Evolutionary conservation across 495 filamentous ascomycete genomes (phyloP), one percentile per base, ranked within the genome.

Genomic region (Hyaloscypha hepaticicola): DNA sequence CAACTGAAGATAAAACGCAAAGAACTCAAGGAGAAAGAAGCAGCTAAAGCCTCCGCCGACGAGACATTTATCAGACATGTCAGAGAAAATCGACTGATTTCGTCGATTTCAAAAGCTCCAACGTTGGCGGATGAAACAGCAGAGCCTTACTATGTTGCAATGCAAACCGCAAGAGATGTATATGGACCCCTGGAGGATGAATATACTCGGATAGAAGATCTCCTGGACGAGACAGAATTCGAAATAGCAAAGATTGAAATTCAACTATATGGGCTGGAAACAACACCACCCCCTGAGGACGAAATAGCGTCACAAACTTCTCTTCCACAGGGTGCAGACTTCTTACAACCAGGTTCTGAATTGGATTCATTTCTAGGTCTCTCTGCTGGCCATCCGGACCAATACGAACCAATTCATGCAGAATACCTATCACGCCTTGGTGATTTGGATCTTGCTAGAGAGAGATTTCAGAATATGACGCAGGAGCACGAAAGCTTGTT

Each of bases 111-210:
- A 26, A 14, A 41, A 25, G 19, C 29, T 25, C 7, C 31, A 31
- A 8, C 21, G n/a, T 28, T 24, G 16, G 5, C 33, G 19, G 38
- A 58, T 58, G 28, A n/a, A 3, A 22, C 24, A 8, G 27, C 57
- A 26, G 61, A 60, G 1, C 19, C 48, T 27, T 55, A 58, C 38
- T 69, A 49, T 25, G 28, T 9, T 22, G 52, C 49, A 34, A 49
- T 69, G 53, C 57, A 69, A 56, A 16, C 25, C 41, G 55, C 58
- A 27, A 26, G 63, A 24, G 53, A 69, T 48, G 53, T 62, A 12
- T 69, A 69, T 60, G 67, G 67, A 5, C 63, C 67, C 4, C 6
- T 53, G 5, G 57, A 66, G 21, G 50, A 66, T 48, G 62, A 65
- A 25, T 66, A 60, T 31, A 63, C 41, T 16, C 29, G 34, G 4